Base-by-base conservation (phyloP, 2,329 filamentous ascomycete species). In the Trichophaea hybrida region DNA sequence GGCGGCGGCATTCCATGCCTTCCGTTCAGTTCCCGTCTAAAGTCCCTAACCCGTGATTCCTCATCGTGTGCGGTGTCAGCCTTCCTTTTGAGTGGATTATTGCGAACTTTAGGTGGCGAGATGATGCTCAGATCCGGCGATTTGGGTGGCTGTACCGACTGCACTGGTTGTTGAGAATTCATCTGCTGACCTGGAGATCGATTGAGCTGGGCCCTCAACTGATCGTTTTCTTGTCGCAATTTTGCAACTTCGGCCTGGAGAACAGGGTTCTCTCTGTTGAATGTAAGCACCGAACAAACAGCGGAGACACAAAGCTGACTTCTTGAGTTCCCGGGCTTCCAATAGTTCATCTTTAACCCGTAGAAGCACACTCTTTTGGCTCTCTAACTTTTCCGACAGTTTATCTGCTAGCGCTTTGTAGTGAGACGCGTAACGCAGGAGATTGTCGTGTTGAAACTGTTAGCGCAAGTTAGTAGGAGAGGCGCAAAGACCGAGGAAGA, bases 1-100 rank as follows among this genome's bases (percentile, higher is more conserved):
- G 62, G 59, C 64, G 58, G 70, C 64, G 66, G 60, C 62, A 65
- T 66, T 46, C 59, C 50, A 38, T 60, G 59, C 51, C 64, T 59
- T 17, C 58, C 60, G 44, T 66, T 66, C 35, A 65, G 58, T 57
- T 64, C 64, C 24, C 59, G 52, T 52, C 64, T 57, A 37, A 65
- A 65, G n/a, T 61, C 49, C 40, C 58, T 60, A 31, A 59, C 54
- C 15, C 12, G 17, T 38, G 62, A 50, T 12, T 63, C 51, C 33
- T 61, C 38, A 15, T 50, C 35, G 15, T 24, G 17, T 13, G 58
- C 49, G 13, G 17, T 46, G n/a, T 59, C 57, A 52, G 55, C 59
- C 24, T 63, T 63, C 43, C 61, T 59, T 61, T 64, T 64, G 15
- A 57, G 55, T 53, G 40, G 35, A 17, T 52, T 58, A 33, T 52